Evolutionary conservation across 108 stramenopile species (phyloP).

Genomic region (Fragilariopsis cylindrus): DNA sequence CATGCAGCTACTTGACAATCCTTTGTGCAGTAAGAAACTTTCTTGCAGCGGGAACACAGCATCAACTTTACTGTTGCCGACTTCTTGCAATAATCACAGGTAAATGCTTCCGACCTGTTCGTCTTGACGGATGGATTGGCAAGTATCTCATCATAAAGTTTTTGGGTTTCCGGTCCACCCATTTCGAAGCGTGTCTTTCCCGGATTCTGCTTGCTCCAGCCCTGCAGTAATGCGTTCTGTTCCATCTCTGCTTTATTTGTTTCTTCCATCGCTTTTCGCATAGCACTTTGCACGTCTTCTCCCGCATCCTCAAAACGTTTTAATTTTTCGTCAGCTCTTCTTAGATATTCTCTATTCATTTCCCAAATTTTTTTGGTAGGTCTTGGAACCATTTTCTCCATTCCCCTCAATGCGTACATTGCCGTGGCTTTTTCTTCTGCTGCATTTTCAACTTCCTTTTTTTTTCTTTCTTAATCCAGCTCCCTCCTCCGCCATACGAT

Average conservation of each 20-base stretch:
- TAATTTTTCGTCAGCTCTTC: slow-evolving; percentile 11
- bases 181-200: slow-evolving; percentile 22
- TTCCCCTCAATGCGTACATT: slow-evolving; percentile 18
- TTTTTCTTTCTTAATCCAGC: slow-evolving; percentile 31
- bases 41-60: slow-evolving; percentile 37
- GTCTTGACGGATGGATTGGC: not conserved
- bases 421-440: slow-evolving; percentile 22
- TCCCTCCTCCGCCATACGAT: slow-evolving; percentile 27
- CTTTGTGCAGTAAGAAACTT: slow-evolving; percentile 30
- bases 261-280: not conserved
- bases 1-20: slow-evolving; percentile 39
- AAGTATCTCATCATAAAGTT: slow-evolving; percentile 27
- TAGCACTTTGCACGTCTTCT: not conserved
- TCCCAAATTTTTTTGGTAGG: slow-evolving; percentile 10
- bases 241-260: slow-evolving; percentile 5
- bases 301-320: not conserved
- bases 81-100: slow-evolving; percentile 38
- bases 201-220: slow-evolving; percentile 28
- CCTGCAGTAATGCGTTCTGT: slow-evolving; percentile 15
- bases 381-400: slow-evolving; percentile 28
- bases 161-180: slow-evolving; percentile 35
- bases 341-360: slow-evolving; percentile 5
- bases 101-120: slow-evolving; percentile 18
- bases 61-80: slow-evolving; percentile 24
- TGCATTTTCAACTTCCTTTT: slow-evolving; percentile 22